phyloP scores from a whole-genome alignment of 768 basidiomycete genomes.

The Termitomyces sp. region DNA sequence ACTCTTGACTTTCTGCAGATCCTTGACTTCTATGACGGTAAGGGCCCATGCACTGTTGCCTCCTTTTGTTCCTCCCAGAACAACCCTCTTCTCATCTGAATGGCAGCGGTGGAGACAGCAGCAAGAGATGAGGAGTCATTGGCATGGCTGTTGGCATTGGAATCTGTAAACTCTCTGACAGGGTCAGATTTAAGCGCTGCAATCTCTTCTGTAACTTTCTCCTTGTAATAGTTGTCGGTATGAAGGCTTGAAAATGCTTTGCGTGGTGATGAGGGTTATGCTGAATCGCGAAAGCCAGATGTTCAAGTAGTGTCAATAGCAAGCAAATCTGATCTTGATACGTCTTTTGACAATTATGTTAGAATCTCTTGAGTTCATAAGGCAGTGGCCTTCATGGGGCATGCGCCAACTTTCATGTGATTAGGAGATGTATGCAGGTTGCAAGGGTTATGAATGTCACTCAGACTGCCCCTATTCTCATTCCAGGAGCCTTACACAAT shows the following conservation, averaged over 20 bases:
- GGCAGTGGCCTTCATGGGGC: too few relatives aligned
- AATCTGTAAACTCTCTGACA: slow-evolving; percentile 81
- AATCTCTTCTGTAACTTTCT: slow-evolving; percentile 72
- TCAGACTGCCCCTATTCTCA: too few relatives aligned
- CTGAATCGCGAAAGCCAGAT: slow-evolving; percentile 94
- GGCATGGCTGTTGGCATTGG: slow-evolving; percentile 52
- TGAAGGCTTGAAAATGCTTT: slow-evolving; percentile 94
- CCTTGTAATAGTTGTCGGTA: slow-evolving; percentile 95
- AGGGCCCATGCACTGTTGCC: slow-evolving; percentile 81
- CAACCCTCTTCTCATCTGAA: slow-evolving; percentile 32
- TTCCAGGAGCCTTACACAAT: too few relatives aligned
- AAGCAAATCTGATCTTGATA: too few relatives aligned
- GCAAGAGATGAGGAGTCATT: slow-evolving; percentile 38
- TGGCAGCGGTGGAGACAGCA: slow-evolving; percentile 33
- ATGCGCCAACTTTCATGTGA: too few relatives aligned
- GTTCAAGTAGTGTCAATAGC: slow-evolving; percentile 97
- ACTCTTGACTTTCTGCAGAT: neutral
- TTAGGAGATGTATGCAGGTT: too few relatives aligned
- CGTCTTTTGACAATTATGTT: too few relatives aligned
- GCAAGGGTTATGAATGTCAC: too few relatives aligned
- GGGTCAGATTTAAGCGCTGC: slow-evolving; percentile 73
- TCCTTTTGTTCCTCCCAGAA: slow-evolving; percentile 70
- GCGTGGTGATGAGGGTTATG: slow-evolving; percentile 89
- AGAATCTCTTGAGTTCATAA: too few relatives aligned
- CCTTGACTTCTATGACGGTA: slow-evolving; percentile 39